Evolutionary conservation across 2,329 filamentous ascomycete species (phyloP).

Genomic region (Beauveria scarabaeidicola): DNA sequence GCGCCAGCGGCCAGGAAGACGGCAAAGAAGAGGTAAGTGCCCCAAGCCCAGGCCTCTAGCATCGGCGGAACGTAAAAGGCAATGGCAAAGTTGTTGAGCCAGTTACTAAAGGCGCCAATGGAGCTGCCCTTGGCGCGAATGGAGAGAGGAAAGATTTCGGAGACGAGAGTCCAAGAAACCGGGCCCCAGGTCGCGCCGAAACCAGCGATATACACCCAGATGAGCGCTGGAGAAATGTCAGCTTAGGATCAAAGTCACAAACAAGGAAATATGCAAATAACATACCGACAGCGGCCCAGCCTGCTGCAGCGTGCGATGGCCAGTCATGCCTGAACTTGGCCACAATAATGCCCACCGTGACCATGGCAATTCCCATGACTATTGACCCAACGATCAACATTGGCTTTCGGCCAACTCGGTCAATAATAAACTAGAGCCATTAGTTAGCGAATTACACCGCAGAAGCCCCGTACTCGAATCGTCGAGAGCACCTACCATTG

Average conservation of each 20-base stretch:
- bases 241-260: neutral
- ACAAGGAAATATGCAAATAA: neutral
- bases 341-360: slow-evolving; percentile 33
- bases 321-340: slow-evolving; percentile 29
- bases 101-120: slow-evolving; percentile 34
- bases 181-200: slow-evolving; percentile 37
- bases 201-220: slow-evolving; percentile 43
- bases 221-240: slow-evolving; percentile 16
- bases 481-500: slow-evolving; percentile 17
- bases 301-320: slow-evolving; percentile 26
- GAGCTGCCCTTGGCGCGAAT: slow-evolving; percentile 36
- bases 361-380: slow-evolving; percentile 30
- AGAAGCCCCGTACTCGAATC: neutral
- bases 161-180: slow-evolving; percentile 38
- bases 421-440: slow-evolving; percentile 23
- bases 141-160: slow-evolving; percentile 38
- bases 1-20: slow-evolving; percentile 37
- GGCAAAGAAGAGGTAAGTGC: slow-evolving; percentile 50
- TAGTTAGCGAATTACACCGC: neutral
- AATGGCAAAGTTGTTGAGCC: slow-evolving; percentile 39
- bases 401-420: slow-evolving; percentile 32
- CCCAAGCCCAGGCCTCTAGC: slow-evolving; percentile 31
- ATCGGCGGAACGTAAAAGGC: slow-evolving; percentile 37
- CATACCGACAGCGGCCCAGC: slow-evolving; percentile 28
- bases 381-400: slow-evolving; percentile 29